Base-by-base conservation (phyloP, 2,329 filamentous ascomycete genomes). In the Zalaria obscura region DNA sequence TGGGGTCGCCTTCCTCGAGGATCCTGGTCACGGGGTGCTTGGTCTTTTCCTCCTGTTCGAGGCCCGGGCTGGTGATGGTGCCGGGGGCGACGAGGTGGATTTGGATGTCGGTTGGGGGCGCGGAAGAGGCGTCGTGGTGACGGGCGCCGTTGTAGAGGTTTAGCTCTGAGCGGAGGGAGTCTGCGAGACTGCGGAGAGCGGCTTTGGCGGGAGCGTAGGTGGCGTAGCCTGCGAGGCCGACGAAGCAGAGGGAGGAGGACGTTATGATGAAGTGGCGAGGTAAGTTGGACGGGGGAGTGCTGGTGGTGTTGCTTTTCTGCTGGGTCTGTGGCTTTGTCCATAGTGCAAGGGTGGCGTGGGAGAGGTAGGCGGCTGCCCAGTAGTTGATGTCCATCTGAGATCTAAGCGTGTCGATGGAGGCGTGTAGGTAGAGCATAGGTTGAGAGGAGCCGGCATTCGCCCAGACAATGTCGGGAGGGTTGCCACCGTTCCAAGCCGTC, bases 321-420 rank as follows among this genome's bases (percentile, higher is more conserved):
- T n/a, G 29, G n/a, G n/a, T 32, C 50, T 51, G 56, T 9, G 59
- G 65, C 38, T 53, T 61, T 36, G 87, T 73, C 89, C 89, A 95
- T 45, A 75, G 71, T 40, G 72, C 73, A 46, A 95, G 65, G 11
- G 82, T 76, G 18, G 84, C 78, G 57, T 93, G 86, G 32, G 86
- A 81, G 64, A 93, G 83, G 59, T 93, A 91, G 34, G 81, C 80
- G 27, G 79, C 78, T 38, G 85, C 83, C 72, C 80, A 94, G 66
- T 85, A 96, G 64, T 95, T 89, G 51, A 89, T 75, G 55, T 94
- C 85, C 85, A 94, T 94, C 59, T 93, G 85, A 48, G 71, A 67
- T 35, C 80, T 74, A 49, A 87, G 66, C 7, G 72, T 73, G 5
- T 77, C 65, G 40, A 84, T 66, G 5, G 81, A 71, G 33, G 76